phyloP scores from a whole-genome alignment of 805 yeast species.

The Saturnispora saitoi region DNA sequence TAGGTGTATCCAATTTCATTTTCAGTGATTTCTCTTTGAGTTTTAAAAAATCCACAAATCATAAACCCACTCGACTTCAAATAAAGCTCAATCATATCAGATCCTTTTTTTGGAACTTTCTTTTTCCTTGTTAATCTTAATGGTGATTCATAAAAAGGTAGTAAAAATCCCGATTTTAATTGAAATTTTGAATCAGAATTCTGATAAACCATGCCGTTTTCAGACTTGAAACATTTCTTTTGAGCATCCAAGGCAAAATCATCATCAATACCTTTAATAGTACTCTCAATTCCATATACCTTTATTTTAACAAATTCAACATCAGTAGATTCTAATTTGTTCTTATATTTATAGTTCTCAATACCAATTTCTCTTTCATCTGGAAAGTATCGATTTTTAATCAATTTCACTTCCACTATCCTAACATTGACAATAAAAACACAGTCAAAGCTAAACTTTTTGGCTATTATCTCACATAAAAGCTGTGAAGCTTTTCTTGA shows the following conservation, averaged over 20 bases:
- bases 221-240: slow-evolving; percentile 39
- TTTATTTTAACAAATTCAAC: slow-evolving; percentile 37
- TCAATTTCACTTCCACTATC: slow-evolving; percentile 37
- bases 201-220: slow-evolving; percentile 28
- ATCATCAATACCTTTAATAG: slow-evolving; percentile 17
- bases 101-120: slow-evolving; percentile 10
- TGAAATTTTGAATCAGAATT: too few species aligned
- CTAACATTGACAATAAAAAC: slow-evolving; percentile 14
- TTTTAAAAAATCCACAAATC: slow-evolving; percentile 37
- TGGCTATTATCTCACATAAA: too few species aligned
- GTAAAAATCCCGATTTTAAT: too few species aligned
- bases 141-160: too few species aligned
- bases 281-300: slow-evolving; percentile 37
- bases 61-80: slow-evolving; percentile 46
- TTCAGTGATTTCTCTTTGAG: slow-evolving; percentile 25
- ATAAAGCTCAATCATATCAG: slow-evolving; percentile 33
- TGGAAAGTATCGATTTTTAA: slow-evolving; percentile 38
- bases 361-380: slow-evolving; percentile 35
- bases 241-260: slow-evolving; percentile 26
- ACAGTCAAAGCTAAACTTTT: too few species aligned
- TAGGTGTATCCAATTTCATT: slow-evolving; percentile 37
- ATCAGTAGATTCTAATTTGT: slow-evolving; percentile 30
- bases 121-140: slow-evolving; percentile 31
- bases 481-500: slow-evolving; percentile 30
- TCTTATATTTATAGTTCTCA: slow-evolving; percentile 34